Evolutionary conservation across 1,139 yeast genomes (phyloP), one percentile per base, ranked within the genome.

Genomic region (Eremothecium sinecaudum): DNA sequence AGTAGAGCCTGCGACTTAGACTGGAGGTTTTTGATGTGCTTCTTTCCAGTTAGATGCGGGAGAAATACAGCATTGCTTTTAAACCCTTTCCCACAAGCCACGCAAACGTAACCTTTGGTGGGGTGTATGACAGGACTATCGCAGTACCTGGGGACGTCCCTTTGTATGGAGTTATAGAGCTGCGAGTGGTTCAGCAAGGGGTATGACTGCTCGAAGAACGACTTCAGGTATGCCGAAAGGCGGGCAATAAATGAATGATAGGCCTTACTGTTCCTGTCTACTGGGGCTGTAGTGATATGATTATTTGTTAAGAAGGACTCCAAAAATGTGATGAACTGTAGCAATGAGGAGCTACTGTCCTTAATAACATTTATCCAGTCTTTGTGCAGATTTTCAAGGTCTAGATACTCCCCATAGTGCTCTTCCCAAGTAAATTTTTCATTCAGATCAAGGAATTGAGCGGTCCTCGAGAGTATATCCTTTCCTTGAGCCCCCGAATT

Each of bases 11-110:
- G 18, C n/a, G 24, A 28, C 24, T 43, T 40, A 34, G 41, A 47
- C 10, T 40, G 42, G 3, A 47, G 56, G 36, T 72, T 74, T 44
- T 76, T 78, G 38, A 66, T 58, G 53, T 90, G 97, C 47, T 79
- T 80, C 51, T 81, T 81, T 1, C 96, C 94, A 2, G 51, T 46
- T 20, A 84, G 56, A 62, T 90, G 97, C 2, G 72, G 76, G 7
- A 68, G 60, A 50, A 66, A 86, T 0, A 83, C 92, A 0, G 84
- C 61, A 22, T 62, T 63, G 36, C 79, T 79, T 9, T 81, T 62
- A 53, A 84, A 86, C 21, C 53, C 38, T 48, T 75, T 80, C 24
- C 70, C 66, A 53, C 97, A 90, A 0, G 72, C 69, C 4, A 58
- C 46, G 51, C 97, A 90, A 47, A 59, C 79, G 1, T 69, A 60